These are phyloP conservation scores for Bigelowiella natans DNA, from an alignment of 78 protist species.

Conservation along the genomic window DNA sequence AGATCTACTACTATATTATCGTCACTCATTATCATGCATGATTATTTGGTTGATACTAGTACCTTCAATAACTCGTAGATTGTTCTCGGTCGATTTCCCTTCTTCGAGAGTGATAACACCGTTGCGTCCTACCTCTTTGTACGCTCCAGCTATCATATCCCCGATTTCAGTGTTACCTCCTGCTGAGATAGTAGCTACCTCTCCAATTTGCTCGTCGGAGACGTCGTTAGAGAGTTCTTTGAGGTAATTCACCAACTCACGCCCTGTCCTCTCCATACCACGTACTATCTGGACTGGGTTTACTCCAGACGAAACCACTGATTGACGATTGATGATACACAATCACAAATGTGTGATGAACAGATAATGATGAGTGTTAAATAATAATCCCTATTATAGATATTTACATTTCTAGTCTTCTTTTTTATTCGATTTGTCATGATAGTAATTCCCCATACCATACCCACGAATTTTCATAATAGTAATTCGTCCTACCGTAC, in stretches of 20 bases:
- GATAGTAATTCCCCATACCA: too few relatives aligned
- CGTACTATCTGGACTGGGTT: not conserved
- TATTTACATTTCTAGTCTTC: too few relatives aligned
- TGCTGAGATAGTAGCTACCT: conserved; percentile 93
- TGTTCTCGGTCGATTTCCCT: conserved; percentile 86
- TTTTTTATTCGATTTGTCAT: too few relatives aligned
- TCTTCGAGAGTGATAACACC: conserved; percentile 97
- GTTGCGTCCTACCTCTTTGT: conserved; percentile 92
- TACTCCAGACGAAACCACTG: not conserved
- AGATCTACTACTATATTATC: too few relatives aligned
- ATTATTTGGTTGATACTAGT: too few relatives aligned
- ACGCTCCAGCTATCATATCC: conserved; percentile 84
- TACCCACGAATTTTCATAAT: too few relatives aligned
- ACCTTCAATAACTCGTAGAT: conserved; percentile 79
- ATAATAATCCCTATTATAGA: too few relatives aligned
- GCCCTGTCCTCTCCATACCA: not conserved
- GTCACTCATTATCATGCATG: too few relatives aligned
- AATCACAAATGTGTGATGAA: too few relatives aligned
- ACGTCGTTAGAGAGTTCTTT: not conserved
- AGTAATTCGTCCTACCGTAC: too few relatives aligned
- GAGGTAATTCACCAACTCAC: not conserved
- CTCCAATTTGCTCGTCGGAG: not conserved
- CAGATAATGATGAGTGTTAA: too few relatives aligned
- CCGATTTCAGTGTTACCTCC: conserved; percentile 93
- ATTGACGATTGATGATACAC: too few relatives aligned